Percentiles rank a stretch among this genome's conserved stretches.
These are phyloP conservation scores for Hortiboletus campestris DNA, from an alignment of 768 basidiomycete genomes.

Conservation along the genomic window DNA sequence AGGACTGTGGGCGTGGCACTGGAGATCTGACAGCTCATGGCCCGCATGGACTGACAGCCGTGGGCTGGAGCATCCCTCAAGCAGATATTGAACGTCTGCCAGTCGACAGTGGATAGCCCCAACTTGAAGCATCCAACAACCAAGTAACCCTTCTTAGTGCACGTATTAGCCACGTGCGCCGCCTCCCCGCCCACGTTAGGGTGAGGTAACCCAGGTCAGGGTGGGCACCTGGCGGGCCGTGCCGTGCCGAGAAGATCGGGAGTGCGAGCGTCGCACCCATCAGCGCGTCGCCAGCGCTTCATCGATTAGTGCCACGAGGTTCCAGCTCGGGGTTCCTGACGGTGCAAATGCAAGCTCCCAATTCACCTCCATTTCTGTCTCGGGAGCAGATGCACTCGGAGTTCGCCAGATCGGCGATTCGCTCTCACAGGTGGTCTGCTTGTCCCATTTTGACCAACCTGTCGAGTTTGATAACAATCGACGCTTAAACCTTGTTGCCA, in stretches of 20 bases:
- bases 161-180: constrained; percentile 2
- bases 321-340: constrained; percentile 12
- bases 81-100: constrained; percentile 1
- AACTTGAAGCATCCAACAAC: neutral
- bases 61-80: neutral
- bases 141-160: neutral
- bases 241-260: constrained; percentile 17
- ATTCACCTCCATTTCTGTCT: constrained; percentile 1
- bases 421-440: neutral
- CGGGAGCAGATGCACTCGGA: constrained; percentile 11
- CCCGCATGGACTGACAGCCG: constrained; percentile 6
- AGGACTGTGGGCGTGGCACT: constrained; percentile 3
- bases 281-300: constrained; percentile 11
- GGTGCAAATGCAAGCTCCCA: constrained; percentile 1
- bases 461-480: constrained; percentile 2
- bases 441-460: constrained; percentile 6
- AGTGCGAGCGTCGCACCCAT: constrained; percentile 20
- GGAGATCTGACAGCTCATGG: constrained; percentile 4
- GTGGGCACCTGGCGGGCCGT: neutral
- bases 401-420: constrained; percentile 7
- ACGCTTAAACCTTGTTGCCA: constrained; percentile 1
- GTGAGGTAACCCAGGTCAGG: neutral
- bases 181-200: constrained; percentile 2
- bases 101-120: neutral
- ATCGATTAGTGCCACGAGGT: constrained; percentile 23